These are phyloP conservation scores for Russula lepida DNA, from an alignment of 768 basidiomycete genomes.

Conservation along the genomic window DNA sequence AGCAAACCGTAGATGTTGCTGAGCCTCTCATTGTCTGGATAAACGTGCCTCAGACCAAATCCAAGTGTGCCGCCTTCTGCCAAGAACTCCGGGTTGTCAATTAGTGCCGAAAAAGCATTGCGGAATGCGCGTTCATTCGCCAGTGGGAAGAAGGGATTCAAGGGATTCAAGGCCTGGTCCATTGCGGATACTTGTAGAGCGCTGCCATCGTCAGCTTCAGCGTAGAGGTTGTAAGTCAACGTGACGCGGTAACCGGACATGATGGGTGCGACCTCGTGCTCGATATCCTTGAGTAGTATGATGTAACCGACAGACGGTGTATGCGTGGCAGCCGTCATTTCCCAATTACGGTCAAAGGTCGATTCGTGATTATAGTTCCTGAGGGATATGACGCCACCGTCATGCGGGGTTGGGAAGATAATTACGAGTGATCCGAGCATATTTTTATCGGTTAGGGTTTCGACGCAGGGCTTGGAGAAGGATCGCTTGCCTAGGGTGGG, in stretches of 20 bases:
- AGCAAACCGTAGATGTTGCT: not conserved
- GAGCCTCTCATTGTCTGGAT: not conserved
- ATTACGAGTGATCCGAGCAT: not conserved
- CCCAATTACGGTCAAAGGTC: conserved; percentile 30
- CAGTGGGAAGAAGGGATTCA: not conserved
- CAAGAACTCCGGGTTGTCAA: not conserved
- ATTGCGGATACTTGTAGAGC: no score
- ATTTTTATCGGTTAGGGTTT: not conserved
- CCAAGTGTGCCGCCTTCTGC: not conserved
- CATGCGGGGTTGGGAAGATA: conserved; percentile 27
- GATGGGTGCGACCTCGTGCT: conserved; percentile 40
- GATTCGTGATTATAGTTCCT: conserved; percentile 30
- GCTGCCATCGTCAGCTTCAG: not conserved
- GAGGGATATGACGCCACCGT: conserved; percentile 38
- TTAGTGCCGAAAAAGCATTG: not conserved
- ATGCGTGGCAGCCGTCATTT: no score
- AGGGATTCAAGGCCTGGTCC: no score
- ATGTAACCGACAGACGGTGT: conserved; percentile 29
- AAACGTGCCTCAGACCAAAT: not conserved
- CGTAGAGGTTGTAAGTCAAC: conserved; percentile 37
- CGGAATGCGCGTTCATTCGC: not conserved
- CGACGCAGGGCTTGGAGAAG: not conserved
- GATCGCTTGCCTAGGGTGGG: not conserved
- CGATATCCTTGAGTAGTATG: conserved; percentile 38
- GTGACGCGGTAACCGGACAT: conserved; percentile 36